A percentile compares a stretch with the other conserved stretches of the same genome.
phyloP scores from a whole-genome alignment of 2,329 filamentous ascomycete species.

The Orbilia blumenaviensis region DNA sequence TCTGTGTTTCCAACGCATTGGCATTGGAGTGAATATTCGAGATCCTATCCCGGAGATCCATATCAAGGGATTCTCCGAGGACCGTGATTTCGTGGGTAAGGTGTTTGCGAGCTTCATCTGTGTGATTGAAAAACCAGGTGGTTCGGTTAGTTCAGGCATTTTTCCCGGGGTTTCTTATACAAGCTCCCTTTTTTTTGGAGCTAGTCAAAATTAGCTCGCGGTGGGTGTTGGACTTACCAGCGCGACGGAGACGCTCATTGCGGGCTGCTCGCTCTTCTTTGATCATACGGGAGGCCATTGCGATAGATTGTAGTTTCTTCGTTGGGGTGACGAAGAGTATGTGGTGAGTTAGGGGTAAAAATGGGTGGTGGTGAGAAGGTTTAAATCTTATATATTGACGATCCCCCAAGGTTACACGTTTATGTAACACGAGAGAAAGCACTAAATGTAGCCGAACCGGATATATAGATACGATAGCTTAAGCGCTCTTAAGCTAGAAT shows the following conservation, averaged over 20 bases:
- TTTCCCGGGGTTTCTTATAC: constrained; percentile 22
- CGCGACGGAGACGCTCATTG: constrained; percentile 58
- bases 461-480: neutral
- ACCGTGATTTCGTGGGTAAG: constrained; percentile 65
- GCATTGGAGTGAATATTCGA: constrained; percentile 75
- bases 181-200: neutral
- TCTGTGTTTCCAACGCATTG: constrained; percentile 72
- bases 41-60: constrained; percentile 74
- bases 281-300: constrained; percentile 58
- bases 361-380: constrained; percentile 35
- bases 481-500: neutral
- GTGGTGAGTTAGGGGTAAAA: neutral
- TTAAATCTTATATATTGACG: constrained; percentile 26
- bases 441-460: constrained; percentile 1
- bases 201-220: neutral
- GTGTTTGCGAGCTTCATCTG: constrained; percentile 65
- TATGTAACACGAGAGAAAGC: constrained; percentile 25
- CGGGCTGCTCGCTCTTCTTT: constrained; percentile 58
- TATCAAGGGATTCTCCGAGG: constrained; percentile 75
- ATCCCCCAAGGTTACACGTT: constrained; percentile 36
- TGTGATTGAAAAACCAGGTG: constrained; percentile 35
- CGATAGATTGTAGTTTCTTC: constrained; percentile 10
- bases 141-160: constrained; percentile 20
- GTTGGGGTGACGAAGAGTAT: neutral
- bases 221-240: constrained; percentile 54